Base-by-base conservation (phyloP, 179 eudicot genomes). In the Actinidia polygama region DNA sequence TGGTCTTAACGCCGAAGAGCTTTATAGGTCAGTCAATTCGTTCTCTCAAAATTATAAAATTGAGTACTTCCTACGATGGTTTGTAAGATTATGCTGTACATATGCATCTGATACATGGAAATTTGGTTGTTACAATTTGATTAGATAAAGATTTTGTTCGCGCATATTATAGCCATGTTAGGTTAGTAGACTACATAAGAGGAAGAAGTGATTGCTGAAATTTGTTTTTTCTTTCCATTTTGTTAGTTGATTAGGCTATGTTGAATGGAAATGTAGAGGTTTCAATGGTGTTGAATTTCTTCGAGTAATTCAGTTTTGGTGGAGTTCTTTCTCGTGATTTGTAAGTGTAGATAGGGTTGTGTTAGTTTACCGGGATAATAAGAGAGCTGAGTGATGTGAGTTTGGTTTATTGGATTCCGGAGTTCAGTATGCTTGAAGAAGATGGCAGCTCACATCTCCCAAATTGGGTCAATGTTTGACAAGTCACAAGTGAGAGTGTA, bases 1-100 rank as follows among this genome's bases (percentile, higher is more conserved):
- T 62, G 91, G 90, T 69, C 89, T 90, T 16, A 88, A 90, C 50
- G 87, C 87, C 44, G 90, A 90, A 77, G 93, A 90, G 77, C 87
- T 90, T 26, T 88, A 90, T 75, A 86, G 92, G 92, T 90, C 10
- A 7, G 74, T 70, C 19, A 6, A 49, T 68, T 26, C 3, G 19
- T 66, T 30, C 23, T 19, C 15, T 7, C 74, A 3, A 46, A 15
- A 70, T 46, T 16, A 7, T 44, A 40, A 51, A 44, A 16, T 21
- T 8, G 51, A 70, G 74, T 16, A 40, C 36, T 30, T 30, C 36
- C 36, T 30, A 30, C 2, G 36, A 30, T 30, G 36, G 51, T 70
- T 3, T 70, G 16, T 70, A 50, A 70, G 51, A 50, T 44, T 18
- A 4, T 18, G 47, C 18, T n/a, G 7, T 21, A 21, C 12, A 70